Conservation (phyloP, 257 asterid genomes). For the Solanum lignicaule region DNA sequence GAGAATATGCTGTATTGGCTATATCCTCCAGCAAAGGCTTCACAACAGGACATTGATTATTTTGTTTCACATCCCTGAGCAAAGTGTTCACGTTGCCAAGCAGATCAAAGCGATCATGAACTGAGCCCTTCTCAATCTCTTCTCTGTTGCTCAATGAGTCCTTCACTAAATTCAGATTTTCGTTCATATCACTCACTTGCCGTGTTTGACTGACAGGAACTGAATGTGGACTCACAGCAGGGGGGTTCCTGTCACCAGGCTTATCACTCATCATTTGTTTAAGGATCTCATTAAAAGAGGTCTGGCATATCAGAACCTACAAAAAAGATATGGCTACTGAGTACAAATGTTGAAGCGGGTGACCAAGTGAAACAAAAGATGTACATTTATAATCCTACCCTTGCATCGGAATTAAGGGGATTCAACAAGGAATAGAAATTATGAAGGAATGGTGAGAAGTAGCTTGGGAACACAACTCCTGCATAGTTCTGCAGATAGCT, state of each 20-base stretch:
- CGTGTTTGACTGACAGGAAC: constrained; percentile 17
- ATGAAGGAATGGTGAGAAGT: constrained; percentile 93
- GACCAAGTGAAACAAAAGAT: not conserved
- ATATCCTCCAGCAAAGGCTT: constrained; percentile 37
- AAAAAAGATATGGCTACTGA: constrained; percentile 14
- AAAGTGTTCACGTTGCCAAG: constrained; percentile 61
- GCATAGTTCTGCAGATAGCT: constrained; percentile 79
- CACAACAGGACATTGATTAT: constrained; percentile 22
- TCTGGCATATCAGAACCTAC: constrained; percentile 92
- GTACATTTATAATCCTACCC: constrained; percentile 45
- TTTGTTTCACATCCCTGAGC: constrained; percentile 64
- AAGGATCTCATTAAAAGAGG: constrained; percentile 79
- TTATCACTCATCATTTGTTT: constrained; percentile 74
- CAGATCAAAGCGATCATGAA: constrained; percentile 60
- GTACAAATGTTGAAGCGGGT: not conserved
- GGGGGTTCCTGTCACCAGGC: constrained; percentile 21
- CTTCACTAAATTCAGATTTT: constrained; percentile 14
- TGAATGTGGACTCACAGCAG: constrained; percentile 20
- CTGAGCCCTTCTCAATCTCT: constrained; percentile 37
- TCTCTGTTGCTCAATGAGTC: constrained; percentile 24
- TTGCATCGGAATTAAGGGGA: constrained; percentile 84
- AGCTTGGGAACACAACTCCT: constrained; percentile 81
- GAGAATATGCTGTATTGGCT: constrained; percentile 26
- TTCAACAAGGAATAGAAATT: constrained; percentile 81
- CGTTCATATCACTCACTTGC: constrained; percentile 23